phyloP scores from a whole-genome alignment of 805 yeast species.

The Brettanomyces custersianus region DNA sequence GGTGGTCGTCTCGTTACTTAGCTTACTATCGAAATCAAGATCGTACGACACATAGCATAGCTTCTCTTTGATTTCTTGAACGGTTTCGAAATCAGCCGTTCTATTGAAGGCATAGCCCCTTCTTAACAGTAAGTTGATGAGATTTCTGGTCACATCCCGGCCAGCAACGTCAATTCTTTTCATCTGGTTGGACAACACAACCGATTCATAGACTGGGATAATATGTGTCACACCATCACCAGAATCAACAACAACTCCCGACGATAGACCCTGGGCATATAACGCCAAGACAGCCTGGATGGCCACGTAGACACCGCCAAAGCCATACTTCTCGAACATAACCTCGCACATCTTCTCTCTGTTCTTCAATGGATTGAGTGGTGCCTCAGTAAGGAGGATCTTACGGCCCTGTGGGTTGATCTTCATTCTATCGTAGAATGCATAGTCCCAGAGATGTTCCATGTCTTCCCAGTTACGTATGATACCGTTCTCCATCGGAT shows the following conservation, averaged over 20 bases:
- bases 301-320: slow-evolving; percentile 91
- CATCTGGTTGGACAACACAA: slow-evolving; percentile 90
- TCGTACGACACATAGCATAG: slow-evolving; percentile 93
- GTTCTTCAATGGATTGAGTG: slow-evolving; percentile 90
- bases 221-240: slow-evolving; percentile 99
- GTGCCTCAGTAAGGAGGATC: slow-evolving; percentile 90
- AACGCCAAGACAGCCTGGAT: slow-evolving; percentile 97
- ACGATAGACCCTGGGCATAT: slow-evolving; percentile 92
- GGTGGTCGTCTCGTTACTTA: slow-evolving; percentile 92
- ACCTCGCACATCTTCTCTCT: slow-evolving; percentile 87
- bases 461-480: slow-evolving; percentile 97
- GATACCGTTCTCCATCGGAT: slow-evolving; percentile 98
- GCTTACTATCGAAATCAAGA: slow-evolving; percentile 75
- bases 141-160: slow-evolving; percentile 93
- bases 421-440: slow-evolving; percentile 86
- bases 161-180: slow-evolving; percentile 95
- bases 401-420: slow-evolving; percentile 67
- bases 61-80: slow-evolving; percentile 95
- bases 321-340: slow-evolving; percentile 84
- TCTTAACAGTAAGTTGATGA: slow-evolving; percentile 83
- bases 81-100: slow-evolving; percentile 98
- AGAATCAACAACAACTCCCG: slow-evolving; percentile 97
- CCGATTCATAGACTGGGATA: slow-evolving; percentile 96
- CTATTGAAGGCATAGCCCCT: slow-evolving; percentile 97
- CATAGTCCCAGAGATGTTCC: slow-evolving; percentile 97